Conservation (phyloP, 2,329 filamentous ascomycete genomes). For the Cordyceps cicadae region DNA sequence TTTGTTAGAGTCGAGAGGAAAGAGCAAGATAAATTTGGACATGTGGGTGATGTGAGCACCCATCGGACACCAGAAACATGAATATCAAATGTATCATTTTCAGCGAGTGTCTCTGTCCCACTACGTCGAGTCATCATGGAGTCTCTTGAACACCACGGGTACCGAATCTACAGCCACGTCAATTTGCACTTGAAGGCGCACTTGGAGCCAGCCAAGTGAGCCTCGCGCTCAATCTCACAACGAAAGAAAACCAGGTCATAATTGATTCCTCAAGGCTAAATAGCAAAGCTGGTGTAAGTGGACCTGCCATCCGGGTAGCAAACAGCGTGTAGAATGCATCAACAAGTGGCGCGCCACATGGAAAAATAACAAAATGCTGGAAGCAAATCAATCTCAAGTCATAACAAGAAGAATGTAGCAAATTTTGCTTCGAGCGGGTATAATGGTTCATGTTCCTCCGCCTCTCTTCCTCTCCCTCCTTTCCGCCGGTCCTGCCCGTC, state of each 20-base stretch:
- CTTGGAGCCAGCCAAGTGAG: too few species aligned
- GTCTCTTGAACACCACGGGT: neutral
- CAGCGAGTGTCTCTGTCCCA: neutral
- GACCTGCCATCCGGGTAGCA: conserved; percentile 1
- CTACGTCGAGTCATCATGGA: neutral
- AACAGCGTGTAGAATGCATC: neutral
- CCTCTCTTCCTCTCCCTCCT: neutral
- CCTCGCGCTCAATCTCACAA: too few species aligned
- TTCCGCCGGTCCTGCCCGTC: neutral
- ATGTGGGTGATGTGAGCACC: conserved; percentile 4
- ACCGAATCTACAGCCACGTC: too few species aligned
- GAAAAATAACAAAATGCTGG: neutral
- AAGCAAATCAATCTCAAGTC: conserved; percentile 9
- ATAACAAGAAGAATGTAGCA: conserved; percentile 8
- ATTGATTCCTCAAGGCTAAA: neutral
- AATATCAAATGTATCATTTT: neutral
- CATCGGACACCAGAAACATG: neutral
- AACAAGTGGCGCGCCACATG: neutral
- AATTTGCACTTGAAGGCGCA: too few species aligned
- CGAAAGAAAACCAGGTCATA: neutral
- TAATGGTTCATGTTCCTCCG: neutral
- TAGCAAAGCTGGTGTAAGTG: neutral
- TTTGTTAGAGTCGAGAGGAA: neutral
- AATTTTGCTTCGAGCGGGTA: conserved; percentile 10
- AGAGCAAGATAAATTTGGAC: neutral